Percentiles rank a stretch among this genome's conserved stretches.
Evolutionary conservation across 78 protist genomes (phyloP).

Genomic region (Mantamonas sphyraenae): DNA sequence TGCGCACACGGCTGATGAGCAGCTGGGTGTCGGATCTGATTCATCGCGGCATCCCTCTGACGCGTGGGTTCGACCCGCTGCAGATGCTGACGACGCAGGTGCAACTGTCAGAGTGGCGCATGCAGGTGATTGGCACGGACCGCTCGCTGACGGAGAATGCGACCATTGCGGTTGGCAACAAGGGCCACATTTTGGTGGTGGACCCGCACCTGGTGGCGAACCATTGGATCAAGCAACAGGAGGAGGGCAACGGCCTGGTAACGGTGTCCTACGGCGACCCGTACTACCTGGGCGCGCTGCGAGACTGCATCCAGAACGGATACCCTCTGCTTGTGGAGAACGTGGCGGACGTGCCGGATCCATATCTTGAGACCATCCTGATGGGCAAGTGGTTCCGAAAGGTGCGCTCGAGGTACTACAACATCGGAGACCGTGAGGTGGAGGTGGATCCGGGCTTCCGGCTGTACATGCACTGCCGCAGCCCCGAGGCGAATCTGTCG

Average conservation of each 20-base stretch:
- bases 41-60: conserved; percentile 20
- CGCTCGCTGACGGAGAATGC: conserved; percentile 38
- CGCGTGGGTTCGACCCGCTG: conserved; percentile 17
- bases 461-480: conserved; percentile 64
- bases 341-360: conserved; percentile 42
- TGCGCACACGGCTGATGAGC: conserved; percentile 20
- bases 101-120: conserved; percentile 42
- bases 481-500: conserved; percentile 67
- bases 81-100: conserved; percentile 35
- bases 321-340: conserved; percentile 51
- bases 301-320: conserved; percentile 32
- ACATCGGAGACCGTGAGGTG: conserved; percentile 57
- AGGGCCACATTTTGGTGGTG: conserved; percentile 40
- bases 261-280: conserved; percentile 5
- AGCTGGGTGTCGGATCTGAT: conserved; percentile 7
- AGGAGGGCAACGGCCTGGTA: conserved; percentile 28
- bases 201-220: conserved; percentile 56
- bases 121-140: conserved; percentile 39
- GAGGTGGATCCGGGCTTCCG: conserved; percentile 43
- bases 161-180: conserved; percentile 18
- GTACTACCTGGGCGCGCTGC: conserved; percentile 31
- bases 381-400: conserved; percentile 19
- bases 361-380: conserved; percentile 53
- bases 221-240: conserved; percentile 28
- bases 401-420: conserved; percentile 13